Base-by-base conservation (phyloP, 371 early-diverging fungal species). In the Syncephalastrum racemosum region DNA sequence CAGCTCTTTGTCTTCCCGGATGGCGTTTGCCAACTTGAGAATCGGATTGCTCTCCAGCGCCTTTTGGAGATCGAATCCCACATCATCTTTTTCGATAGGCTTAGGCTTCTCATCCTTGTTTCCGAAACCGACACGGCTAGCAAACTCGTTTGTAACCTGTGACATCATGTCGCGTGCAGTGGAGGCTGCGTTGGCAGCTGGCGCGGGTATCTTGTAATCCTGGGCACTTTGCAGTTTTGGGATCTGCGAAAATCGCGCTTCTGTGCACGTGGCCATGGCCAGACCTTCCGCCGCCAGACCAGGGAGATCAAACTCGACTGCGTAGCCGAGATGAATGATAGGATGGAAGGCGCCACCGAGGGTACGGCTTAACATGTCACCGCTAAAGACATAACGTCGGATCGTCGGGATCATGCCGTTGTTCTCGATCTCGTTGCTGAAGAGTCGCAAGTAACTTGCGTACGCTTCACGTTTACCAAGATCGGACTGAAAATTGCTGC, bases 301-400 rank as follows among this genome's bases (percentile, higher is more conserved):
- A 36, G 77, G 71, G 42, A 82, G 61, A 23, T 79, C 77, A 66
- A 86, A 88, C 56, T 88, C 88, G 16, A 86, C 54, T 0, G 83
- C 86, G 41, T 85, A 86, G 6, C 86, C 86, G 19, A 86, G 59
- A 63, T 85, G 85, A 50, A 88, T 85, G 2, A 88, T n/a, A 5
- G 86, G 84, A 60, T 86, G 85, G 50, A 69, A 77, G 0, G 77
- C 68, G 3, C 84, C 86, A 46, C 76, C 77, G 19, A 86, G 55
- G 0, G 70, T 63, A 14, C 79, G 62, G 2, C 67, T 65, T 7
- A 84, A 44, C 23, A 83, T 46, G 24, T 76, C 76, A 5, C 64
- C 59, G 39, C 74, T 68, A 50, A 75, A 78, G 0, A 80, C 70
- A 53, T 73, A 86, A 3, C 80, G 64, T 41, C 71, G 66, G 3